These are phyloP conservation scores for Hibiscus trionum DNA, from an alignment of 345 rosid genomes.

Conservation along the genomic window DNA sequence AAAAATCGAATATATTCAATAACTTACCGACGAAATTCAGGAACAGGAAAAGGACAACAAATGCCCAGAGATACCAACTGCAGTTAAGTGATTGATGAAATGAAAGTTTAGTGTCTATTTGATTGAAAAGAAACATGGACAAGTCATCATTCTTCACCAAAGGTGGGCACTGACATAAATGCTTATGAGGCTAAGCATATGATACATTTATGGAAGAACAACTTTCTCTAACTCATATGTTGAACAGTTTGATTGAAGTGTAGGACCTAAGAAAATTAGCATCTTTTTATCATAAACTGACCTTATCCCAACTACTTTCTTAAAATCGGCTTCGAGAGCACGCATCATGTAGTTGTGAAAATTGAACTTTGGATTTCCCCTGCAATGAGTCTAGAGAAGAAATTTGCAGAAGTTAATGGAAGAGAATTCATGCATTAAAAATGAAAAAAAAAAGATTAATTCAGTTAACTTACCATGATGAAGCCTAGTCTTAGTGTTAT, in stretches of 20 bases:
- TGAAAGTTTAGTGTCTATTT: too few relatives aligned
- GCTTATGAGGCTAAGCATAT: neutral
- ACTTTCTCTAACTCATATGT: neutral
- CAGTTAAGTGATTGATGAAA: neutral
- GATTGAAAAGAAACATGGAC: neutral
- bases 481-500: conserved; percentile 71
- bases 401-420: neutral
- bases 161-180: neutral
- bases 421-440: neutral
- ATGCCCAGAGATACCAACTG: conserved; percentile 97
- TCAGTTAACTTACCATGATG: conserved; percentile 45
- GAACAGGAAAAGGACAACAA: conserved; percentile 68
- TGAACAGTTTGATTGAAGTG: neutral
- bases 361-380: conserved; percentile 60
- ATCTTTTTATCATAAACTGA: conserved; percentile 5
- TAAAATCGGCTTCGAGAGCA: conserved; percentile 89
- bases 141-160: neutral
- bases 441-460: neutral
- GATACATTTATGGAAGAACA: neutral
- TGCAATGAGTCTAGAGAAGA: conserved; percentile 62
- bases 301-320: conserved; percentile 94
- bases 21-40: conserved; percentile 55
- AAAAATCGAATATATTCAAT: neutral
- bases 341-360: conserved; percentile 83
- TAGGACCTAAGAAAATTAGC: neutral